A percentile compares a stretch with the other conserved stretches of the same genome.
phyloP scores from a whole-genome alignment of 768 basidiomycete species.

The Boletus rex-veris region DNA sequence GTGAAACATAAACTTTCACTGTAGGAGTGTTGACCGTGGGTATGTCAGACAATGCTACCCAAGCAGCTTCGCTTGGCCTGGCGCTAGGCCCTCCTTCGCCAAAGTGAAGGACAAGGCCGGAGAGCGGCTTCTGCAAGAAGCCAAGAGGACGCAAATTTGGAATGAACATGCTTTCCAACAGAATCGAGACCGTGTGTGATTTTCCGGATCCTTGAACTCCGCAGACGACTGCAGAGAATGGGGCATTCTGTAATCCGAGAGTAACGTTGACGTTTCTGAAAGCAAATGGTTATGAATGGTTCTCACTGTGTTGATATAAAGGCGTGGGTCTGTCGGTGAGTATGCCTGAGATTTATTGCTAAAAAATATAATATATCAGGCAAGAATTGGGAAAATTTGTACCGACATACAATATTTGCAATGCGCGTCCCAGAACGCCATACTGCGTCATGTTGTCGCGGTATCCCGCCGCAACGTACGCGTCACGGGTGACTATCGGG shows the following conservation, averaged over 20 bases:
- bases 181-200: constrained; percentile 65
- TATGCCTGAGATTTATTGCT: constrained; percentile 32
- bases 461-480: constrained; percentile 36
- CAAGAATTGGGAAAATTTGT: neutral
- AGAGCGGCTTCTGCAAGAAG: constrained; percentile 47
- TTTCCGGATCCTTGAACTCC: constrained; percentile 78
- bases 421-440: constrained; percentile 53
- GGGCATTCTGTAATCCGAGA: constrained; percentile 50
- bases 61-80: constrained; percentile 65
- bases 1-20: constrained; percentile 55
- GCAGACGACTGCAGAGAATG: constrained; percentile 72
- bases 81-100: constrained; percentile 60
- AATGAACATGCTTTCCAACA: constrained; percentile 72
- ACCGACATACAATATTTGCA: constrained; percentile 43
- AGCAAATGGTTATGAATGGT: neutral
- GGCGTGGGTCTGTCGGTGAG: constrained; percentile 42
- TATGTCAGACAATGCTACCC: constrained; percentile 44
- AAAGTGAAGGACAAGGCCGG: constrained; percentile 65
- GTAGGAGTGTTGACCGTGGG: constrained; percentile 29
- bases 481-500: constrained; percentile 52
- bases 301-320: constrained; percentile 68
- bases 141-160: constrained; percentile 48
- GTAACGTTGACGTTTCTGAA: neutral
- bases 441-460: constrained; percentile 47
- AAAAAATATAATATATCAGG: neutral